phyloP scores from a whole-genome alignment of 2,329 filamentous ascomycete species.

The Graphiopsis chlorocephala region DNA sequence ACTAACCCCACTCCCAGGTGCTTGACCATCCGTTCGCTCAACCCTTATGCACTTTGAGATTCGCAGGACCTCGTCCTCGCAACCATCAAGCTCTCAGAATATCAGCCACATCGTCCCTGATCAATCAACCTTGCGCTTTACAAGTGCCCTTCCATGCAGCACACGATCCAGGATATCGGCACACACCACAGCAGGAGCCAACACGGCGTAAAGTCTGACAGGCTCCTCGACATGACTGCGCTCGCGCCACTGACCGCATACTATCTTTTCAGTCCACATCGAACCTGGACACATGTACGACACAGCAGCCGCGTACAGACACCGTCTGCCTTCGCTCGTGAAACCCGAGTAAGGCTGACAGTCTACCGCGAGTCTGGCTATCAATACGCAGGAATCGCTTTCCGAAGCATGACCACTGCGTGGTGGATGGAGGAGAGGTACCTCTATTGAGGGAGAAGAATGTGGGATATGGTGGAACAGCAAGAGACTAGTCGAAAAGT shows the following conservation, averaged over 20 bases:
- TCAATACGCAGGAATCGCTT: neutral
- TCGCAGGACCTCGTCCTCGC: neutral
- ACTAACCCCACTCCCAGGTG: constrained; percentile 53
- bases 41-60: constrained; percentile 65
- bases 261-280: constrained; percentile 17
- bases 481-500: neutral
- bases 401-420: neutral
- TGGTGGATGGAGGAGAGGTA: neutral
- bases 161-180: constrained; percentile 21
- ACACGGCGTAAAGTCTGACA: constrained; percentile 18
- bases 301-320: neutral
- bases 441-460: neutral
- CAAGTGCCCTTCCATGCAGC: constrained; percentile 16
- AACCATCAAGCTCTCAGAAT: neutral
- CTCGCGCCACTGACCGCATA: constrained; percentile 24
- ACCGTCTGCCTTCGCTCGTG: neutral
- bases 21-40: constrained; percentile 78
- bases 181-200: constrained; percentile 20
- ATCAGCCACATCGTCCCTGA: neutral
- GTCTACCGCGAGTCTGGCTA: neutral
- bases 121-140: neutral
- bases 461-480: neutral
- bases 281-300: neutral
- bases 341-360: neutral
- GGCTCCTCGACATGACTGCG: constrained; percentile 9